Base-by-base conservation (phyloP, 306 rosid genomes). In the Castanospermum australe region DNA sequence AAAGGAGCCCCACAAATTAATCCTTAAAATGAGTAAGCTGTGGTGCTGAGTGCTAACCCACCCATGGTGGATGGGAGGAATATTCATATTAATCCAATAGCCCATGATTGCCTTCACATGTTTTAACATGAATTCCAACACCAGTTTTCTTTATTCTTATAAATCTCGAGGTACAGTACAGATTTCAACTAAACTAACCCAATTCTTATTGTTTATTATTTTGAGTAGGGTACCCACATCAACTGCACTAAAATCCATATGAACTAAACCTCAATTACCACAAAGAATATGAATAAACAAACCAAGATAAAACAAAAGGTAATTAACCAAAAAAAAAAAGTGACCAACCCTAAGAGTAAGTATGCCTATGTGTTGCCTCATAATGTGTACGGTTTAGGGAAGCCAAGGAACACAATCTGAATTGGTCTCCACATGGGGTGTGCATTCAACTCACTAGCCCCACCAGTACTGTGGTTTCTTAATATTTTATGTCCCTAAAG, bases 351-450 rank as follows among this genome's bases (percentile, higher is more conserved):
- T 45, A 54, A 6, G 66, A 24, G 61, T 36, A 15, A 36, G 75
- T 20, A 8, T 24, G 35, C 39, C n/a, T 12, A 78, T 30, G 44
- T 28, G 15, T 4, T 20, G 54, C 64, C 71, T 17, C 57, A 72
- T 42, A 39, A 73, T 83, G 82, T 73, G 79, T 11, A 51, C 50
- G 78, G 75, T 24, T 83, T 68, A 62, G 89, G 86, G 84, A 81
- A 64, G 84, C 84, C 81, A 74, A 50, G 70, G 57, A 88, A 73
- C 85, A 84, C 57, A 35, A 51, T 67, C 70, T 4, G 66, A 84
- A 79, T 51, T 84, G 84, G 84, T 86, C 84, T 85, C 86, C 84
- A 78, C 89, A 78, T 75, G 89, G 82, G 74, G 82, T 48, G 52
- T 79, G 86, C 75, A 74, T 66, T 82, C 84, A 44, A 63, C 61